Percentiles rank a stretch among this genome's conserved stretches.
Evolutionary conservation across 2,329 filamentous ascomycete species (phyloP).

Genomic region (Oidium heveae): DNA sequence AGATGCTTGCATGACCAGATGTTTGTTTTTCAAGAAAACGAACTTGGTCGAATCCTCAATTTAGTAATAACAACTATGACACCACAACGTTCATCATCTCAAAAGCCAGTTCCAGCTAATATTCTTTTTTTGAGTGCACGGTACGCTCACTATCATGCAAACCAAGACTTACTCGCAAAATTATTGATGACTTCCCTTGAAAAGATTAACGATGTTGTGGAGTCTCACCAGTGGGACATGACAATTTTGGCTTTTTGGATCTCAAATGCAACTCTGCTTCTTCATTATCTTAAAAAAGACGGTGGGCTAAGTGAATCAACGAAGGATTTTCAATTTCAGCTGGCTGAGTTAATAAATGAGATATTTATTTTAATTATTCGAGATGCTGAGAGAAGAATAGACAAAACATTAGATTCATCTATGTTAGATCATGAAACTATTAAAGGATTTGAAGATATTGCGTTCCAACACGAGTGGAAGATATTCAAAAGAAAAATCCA

Average conservation of each 20-base stretch:
- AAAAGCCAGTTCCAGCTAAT: slow-evolving; percentile 93
- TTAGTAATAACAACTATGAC: slow-evolving; percentile 98
- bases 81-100: slow-evolving; percentile 79
- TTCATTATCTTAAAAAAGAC: slow-evolving; percentile 95
- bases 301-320: slow-evolving; percentile 56
- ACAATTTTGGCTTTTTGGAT: slow-evolving; percentile 98
- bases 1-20: slow-evolving; percentile 91
- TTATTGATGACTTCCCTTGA: slow-evolving; percentile 73
- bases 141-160: slow-evolving; percentile 92
- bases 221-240: slow-evolving; percentile 96
- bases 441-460: slow-evolving; percentile 84
- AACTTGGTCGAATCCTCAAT: slow-evolving; percentile 74
- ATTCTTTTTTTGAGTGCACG: slow-evolving; percentile 87
- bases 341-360: slow-evolving; percentile 88
- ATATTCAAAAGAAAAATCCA: slow-evolving; percentile 81
- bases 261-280: slow-evolving; percentile 80
- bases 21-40: slow-evolving; percentile 96
- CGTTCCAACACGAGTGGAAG: slow-evolving; percentile 97
- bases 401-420: slow-evolving; percentile 77
- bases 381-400: slow-evolving; percentile 83
- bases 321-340: slow-evolving; percentile 69
- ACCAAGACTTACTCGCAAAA: slow-evolving; percentile 54
- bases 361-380: slow-evolving; percentile 95
- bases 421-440: slow-evolving; percentile 98
- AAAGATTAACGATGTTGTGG: slow-evolving; percentile 92